Percentiles rank a stretch among this genome's conserved stretches.
Evolutionary conservation across 2,329 filamentous ascomycete species (phyloP).

Genomic region (Trichoderma atrobrunneum): DNA sequence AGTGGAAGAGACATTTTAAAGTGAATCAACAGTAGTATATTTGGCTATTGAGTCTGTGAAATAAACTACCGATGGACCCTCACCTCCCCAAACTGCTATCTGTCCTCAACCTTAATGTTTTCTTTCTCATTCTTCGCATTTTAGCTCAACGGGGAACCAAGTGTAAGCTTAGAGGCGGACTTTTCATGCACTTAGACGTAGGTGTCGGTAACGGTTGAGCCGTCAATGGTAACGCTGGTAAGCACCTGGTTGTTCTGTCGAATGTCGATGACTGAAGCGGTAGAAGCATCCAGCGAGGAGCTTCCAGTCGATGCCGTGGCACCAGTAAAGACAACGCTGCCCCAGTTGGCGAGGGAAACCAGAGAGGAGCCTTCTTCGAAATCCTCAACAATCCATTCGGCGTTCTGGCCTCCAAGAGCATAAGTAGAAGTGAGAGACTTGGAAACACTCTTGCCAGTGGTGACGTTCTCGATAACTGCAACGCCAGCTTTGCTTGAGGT

Average conservation of each 20-base stretch:
- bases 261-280: not conserved
- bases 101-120: not conserved
- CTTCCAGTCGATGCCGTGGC: not conserved
- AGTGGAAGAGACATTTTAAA: not conserved
- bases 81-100: not conserved
- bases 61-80: not conserved
- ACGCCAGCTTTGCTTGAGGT: not conserved
- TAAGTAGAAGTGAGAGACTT: not conserved
- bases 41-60: not conserved
- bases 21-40: not conserved
- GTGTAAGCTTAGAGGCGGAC: not conserved
- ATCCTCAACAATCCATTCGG: conserved; percentile 11
- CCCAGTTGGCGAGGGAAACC: conserved; percentile 6
- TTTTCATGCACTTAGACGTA: not conserved
- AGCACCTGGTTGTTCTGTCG: not conserved
- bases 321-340: conserved; percentile 9
- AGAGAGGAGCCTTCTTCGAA: not conserved
- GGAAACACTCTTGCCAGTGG: conserved; percentile 1
- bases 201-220: conserved; percentile 2
- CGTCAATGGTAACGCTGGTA: not conserved
- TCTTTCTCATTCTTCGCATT: not conserved
- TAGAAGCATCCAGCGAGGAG: not conserved
- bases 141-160: not conserved
- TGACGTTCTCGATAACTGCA: conserved; percentile 10
- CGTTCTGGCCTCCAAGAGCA: conserved; percentile 5